Evolutionary conservation across 805 yeast species (phyloP).

Genomic region (Yarrowia sp.): DNA sequence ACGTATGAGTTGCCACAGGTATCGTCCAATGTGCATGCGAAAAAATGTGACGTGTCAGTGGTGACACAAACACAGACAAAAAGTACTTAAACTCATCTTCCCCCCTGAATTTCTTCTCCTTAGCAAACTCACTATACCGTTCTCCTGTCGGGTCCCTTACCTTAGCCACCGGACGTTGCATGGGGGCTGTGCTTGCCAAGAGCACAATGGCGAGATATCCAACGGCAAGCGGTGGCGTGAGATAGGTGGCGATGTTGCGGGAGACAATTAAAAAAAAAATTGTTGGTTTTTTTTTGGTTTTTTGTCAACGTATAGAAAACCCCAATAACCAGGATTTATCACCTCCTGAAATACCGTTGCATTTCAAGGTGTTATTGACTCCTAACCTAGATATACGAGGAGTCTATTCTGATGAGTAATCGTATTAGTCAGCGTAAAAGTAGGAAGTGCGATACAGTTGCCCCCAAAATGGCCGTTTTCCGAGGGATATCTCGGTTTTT

Average conservation of each 20-base stretch:
- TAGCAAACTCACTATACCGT: neutral
- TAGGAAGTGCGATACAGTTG: no score
- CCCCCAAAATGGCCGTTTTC: no score
- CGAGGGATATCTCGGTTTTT: no score
- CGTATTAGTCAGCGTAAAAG: neutral
- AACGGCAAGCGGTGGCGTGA: neutral
- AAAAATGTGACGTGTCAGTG: neutral
- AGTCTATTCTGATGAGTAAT: neutral
- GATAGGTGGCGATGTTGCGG: neutral
- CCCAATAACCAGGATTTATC: no score
- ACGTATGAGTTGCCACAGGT: constrained; percentile 3
- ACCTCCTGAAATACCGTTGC: no score
- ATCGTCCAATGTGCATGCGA: neutral
- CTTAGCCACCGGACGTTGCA: constrained; percentile 3
- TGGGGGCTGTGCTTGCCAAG: constrained; percentile 23
- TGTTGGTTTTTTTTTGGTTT: no score
- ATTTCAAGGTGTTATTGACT: neutral
- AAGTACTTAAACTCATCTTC: neutral
- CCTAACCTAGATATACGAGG: constrained; percentile 21
- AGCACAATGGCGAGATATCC: constrained; percentile 15
- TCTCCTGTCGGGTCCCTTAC: constrained; percentile 12
- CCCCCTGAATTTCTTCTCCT: neutral
- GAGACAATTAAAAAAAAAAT: no score
- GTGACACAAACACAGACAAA: neutral
- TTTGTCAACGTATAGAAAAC: no score